Conservation (phyloP, 2,329 filamentous ascomycete genomes). For the Fusarium equiseti region DNA sequence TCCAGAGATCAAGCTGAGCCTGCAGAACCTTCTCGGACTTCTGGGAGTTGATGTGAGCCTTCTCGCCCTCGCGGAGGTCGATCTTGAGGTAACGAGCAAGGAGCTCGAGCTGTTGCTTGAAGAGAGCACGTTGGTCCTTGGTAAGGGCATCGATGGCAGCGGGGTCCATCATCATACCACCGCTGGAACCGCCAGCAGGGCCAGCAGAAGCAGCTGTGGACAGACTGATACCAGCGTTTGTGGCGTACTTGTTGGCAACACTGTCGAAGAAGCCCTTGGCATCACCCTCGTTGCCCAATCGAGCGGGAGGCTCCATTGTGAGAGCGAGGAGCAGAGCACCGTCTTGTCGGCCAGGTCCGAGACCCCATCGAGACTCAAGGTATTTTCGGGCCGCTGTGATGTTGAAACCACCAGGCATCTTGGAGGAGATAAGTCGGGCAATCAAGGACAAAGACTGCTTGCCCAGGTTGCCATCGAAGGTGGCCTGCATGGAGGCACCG, state of each 20-base stretch:
- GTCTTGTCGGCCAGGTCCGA: constrained; percentile 88
- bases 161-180: constrained; percentile 99
- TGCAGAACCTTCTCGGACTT: constrained; percentile 90
- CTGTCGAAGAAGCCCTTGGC: constrained; percentile 94
- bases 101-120: constrained; percentile 98
- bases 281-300: constrained; percentile 89
- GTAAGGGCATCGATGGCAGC: constrained; percentile 96
- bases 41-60: constrained; percentile 86
- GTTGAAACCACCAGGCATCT: constrained; percentile 99
- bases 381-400: constrained; percentile 97
- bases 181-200: constrained; percentile 75
- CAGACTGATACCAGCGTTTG: constrained; percentile 84
- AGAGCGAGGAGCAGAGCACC: constrained; percentile 88
- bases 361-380: constrained; percentile 91
- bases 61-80: constrained; percentile 96
- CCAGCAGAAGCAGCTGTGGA: constrained; percentile 81
- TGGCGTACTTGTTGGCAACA: constrained; percentile 89
- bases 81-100: constrained; percentile 97
- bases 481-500: constrained; percentile 93
- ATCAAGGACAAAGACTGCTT: constrained; percentile 96
- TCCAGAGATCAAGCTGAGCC: constrained; percentile 94
- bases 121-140: constrained; percentile 93
- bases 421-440: constrained; percentile 94
- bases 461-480: constrained; percentile 98
- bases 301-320: constrained; percentile 90